Conservation (phyloP, 192 early-diverging fungal species). For the Coemansia sp. region DNA sequence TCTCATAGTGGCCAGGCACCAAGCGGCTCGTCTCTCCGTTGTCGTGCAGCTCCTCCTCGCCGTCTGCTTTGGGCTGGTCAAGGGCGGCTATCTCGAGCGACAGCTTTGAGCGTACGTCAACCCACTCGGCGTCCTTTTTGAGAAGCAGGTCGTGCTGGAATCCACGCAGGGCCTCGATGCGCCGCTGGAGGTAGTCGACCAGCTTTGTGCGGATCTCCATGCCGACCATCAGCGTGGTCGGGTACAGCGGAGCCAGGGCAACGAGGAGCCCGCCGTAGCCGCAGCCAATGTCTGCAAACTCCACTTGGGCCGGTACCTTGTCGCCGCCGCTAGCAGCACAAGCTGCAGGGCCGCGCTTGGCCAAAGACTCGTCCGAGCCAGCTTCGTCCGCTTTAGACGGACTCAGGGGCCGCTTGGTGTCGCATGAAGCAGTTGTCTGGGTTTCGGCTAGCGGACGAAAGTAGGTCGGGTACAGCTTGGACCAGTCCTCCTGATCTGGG, state of each 20-base stretch:
- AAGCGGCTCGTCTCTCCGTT: slow-evolving; percentile 50
- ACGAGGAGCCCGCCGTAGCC: slow-evolving; percentile 94
- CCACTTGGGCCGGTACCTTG: slow-evolving; percentile 54
- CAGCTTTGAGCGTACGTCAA: slow-evolving; percentile 52
- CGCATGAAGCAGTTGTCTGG: slow-evolving; percentile 8
- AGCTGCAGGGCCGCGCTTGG: slow-evolving; percentile 34
- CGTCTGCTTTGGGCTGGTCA: background rate
- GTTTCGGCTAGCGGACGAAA: slow-evolving; percentile 10
- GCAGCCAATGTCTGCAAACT: slow-evolving; percentile 98
- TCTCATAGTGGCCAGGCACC: slow-evolving; percentile 80
- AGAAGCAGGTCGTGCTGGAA: slow-evolving; percentile 53
- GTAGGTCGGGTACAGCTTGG: slow-evolving; percentile 77
- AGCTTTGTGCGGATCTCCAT: slow-evolving; percentile 99
- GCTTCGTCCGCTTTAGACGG: background rate
- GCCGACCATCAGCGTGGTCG: slow-evolving; percentile 89
- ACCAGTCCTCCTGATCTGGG: slow-evolving; percentile 88
- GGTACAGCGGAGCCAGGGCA: slow-evolving; percentile 86
- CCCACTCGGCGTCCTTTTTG: slow-evolving; percentile 23
- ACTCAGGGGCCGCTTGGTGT: slow-evolving; percentile 18
- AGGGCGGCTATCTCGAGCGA: slow-evolving; percentile 26
- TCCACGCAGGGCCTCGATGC: slow-evolving; percentile 79
- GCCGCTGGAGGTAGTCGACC: slow-evolving; percentile 84
- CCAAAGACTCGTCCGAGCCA: background rate
- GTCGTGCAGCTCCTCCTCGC: slow-evolving; percentile 34
- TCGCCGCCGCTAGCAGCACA: background rate